Percentiles rank a stretch among this genome's conserved stretches.
phyloP scores from a whole-genome alignment of 345 rosid species.

The Raphanus sativus region DNA sequence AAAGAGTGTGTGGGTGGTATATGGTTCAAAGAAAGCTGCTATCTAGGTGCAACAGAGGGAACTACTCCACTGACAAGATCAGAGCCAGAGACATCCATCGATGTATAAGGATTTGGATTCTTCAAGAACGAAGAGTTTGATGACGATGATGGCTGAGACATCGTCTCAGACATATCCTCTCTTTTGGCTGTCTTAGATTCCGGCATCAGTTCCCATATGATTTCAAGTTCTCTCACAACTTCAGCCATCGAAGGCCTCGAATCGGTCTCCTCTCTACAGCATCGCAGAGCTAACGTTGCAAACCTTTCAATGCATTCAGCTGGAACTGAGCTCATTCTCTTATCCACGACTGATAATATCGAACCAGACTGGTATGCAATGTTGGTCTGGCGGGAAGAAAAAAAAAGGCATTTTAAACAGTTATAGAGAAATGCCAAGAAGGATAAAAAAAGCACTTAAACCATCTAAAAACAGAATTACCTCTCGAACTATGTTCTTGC shows the following conservation, averaged over 20 bases:
- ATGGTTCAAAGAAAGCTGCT: constrained; percentile 13
- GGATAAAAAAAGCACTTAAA: not conserved
- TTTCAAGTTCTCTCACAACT: constrained; percentile 82
- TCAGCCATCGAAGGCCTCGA: constrained; percentile 88
- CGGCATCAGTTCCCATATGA: constrained; percentile 63
- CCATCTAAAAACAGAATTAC: constrained; percentile 38
- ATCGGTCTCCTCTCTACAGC: constrained; percentile 76
- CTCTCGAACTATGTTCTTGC: constrained; percentile 96
- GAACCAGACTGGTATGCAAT: constrained; percentile 65
- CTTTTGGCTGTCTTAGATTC: constrained; percentile 41
- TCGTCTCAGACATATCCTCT: constrained; percentile 27
- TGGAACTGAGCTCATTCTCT: constrained; percentile 92
- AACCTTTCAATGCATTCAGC: constrained; percentile 79
- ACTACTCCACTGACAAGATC: constrained; percentile 75
- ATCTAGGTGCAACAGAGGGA: constrained; percentile 77
- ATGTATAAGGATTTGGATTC: constrained; percentile 47
- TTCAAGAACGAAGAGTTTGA: constrained; percentile 45
- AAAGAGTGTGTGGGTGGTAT: not conserved
- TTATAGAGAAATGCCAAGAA: not conserved
- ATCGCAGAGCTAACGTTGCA: constrained; percentile 63
- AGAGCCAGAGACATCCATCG: constrained; percentile 83
- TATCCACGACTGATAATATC: constrained; percentile 75
- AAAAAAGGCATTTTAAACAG: not conserved
- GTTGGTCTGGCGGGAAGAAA: constrained; percentile 59
- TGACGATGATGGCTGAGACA: constrained; percentile 49